A percentile compares a stretch with the other conserved stretches of the same genome.
phyloP scores from a whole-genome alignment of 306 rosid genomes.

The Pyrus communis region DNA sequence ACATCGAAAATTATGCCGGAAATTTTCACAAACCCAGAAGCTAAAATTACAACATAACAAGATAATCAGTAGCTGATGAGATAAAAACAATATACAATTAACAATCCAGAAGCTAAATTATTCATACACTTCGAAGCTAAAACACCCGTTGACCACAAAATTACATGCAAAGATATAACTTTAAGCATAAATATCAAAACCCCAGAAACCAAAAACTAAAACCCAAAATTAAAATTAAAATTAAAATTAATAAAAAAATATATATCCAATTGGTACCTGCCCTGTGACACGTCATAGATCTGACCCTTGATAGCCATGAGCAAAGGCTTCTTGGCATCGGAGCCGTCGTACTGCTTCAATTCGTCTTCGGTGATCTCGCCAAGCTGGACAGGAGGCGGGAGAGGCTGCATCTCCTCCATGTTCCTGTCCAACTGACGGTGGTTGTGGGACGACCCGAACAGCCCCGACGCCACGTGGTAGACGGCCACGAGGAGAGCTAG shows the following conservation, averaged over 20 bases:
- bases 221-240: not conserved
- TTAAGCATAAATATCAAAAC: not conserved
- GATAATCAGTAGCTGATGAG: not conserved
- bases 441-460: conserved; percentile 45
- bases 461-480: conserved; percentile 48
- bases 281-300: conserved; percentile 94
- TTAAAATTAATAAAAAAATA: not conserved
- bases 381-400: conserved; percentile 78
- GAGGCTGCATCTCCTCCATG: conserved; percentile 52
- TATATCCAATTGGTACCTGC: conserved; percentile 49
- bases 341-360: conserved; percentile 62
- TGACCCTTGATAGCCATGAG: conserved; percentile 97
- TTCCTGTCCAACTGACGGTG: conserved; percentile 13
- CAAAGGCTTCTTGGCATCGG: conserved; percentile 62
- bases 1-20: not conserved
- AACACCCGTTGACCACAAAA: not conserved
- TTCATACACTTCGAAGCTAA: not conserved
- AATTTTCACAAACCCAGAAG: not conserved
- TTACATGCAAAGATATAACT: not conserved
- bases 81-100: not conserved
- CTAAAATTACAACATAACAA: not conserved
- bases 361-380: conserved; percentile 81
- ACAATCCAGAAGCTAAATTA: not conserved
- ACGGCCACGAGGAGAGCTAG: conserved; percentile 50
- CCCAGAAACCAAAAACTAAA: conserved; percentile 11